Base-by-base conservation (phyloP, 148 eudicot species). In the Pharnaceum exiguum region DNA sequence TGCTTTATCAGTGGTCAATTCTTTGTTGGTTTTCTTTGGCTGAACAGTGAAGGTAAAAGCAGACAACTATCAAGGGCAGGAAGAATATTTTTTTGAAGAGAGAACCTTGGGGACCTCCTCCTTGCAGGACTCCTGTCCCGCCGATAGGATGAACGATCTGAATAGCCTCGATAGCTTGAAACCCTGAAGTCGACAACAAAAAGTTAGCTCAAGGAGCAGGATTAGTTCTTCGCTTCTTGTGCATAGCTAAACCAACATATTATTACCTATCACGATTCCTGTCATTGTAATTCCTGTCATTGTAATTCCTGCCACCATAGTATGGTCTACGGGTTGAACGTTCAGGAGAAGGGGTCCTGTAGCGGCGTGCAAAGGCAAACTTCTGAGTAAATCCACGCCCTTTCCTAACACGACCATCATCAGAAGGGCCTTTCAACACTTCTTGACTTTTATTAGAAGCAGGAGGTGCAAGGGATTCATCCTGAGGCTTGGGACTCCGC, bases 301-400 rank as follows among this genome's bases (percentile, higher is more conserved):
- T 81, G 71, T 79, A 78, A 44, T 63, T 74, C n/a, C n/a, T n/a
- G n/a, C n/a, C n/a, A n/a, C n/a, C n/a, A n/a, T n/a, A n/a, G 70
- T 74, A 77, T 36, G 84, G 71, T 71, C 87, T 74, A 33, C 80
- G 83, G n/a, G 83, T 84, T 23, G 85, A 69, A 39, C 75, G 85
- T 64, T 89, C 93, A 43, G 96, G 99, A 52, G 96, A 86, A n/a
- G 95, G 99, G 31, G 96, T 89, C 25, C 82, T 89, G 62, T 89
- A 94, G 46, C 76, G 74, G 23, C 99, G 81, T 46, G 85, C 99
- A 74, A 78, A 94, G 9, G 87, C 60, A 55, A 72, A 94, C 36
- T 69, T 60, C 29, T 89, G 87, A 16, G 99, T 89, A 71, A 94
- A 94, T 53, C 99, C 99, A 46, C 99, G 85, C 2, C 99, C 99